Percentiles rank a stretch among this genome's conserved stretches.
phyloP scores from a whole-genome alignment of 1,284 basidiomycete species.

The Sutorius eximius region DNA sequence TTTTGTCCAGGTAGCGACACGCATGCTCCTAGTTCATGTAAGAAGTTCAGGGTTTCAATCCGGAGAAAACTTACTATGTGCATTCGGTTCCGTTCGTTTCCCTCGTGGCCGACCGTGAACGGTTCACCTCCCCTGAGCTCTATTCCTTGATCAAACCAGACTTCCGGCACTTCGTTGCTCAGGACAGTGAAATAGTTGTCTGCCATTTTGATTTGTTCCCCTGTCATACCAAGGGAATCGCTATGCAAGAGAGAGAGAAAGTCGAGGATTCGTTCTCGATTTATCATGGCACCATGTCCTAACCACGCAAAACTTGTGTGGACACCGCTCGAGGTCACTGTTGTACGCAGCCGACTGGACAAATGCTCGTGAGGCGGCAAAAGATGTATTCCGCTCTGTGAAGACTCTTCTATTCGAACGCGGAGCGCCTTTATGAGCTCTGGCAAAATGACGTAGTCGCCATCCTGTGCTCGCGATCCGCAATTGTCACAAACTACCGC shows the following conservation, averaged over 20 bases:
- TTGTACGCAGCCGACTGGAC: slow-evolving; percentile 46
- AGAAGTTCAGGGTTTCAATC: not conserved
- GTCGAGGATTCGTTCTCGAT: slow-evolving; percentile 40
- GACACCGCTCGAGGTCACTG: slow-evolving; percentile 35
- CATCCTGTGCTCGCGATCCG: slow-evolving; percentile 47
- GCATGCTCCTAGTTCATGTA: slow-evolving; percentile 23
- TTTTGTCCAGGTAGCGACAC: slow-evolving; percentile 29
- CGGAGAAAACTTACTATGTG: slow-evolving; percentile 52
- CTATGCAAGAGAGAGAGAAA: slow-evolving; percentile 52
- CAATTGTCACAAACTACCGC: not conserved
- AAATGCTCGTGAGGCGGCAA: slow-evolving; percentile 63
- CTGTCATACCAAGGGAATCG: slow-evolving; percentile 41
- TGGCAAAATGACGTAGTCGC: slow-evolving; percentile 63
- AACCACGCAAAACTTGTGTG: slow-evolving; percentile 67
- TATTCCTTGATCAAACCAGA: slow-evolving; percentile 64
- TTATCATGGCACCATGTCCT: slow-evolving; percentile 60
- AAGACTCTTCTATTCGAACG: slow-evolving; percentile 36
- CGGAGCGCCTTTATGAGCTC: slow-evolving; percentile 54
- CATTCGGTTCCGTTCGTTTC: slow-evolving; percentile 53
- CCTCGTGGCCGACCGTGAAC: slow-evolving; percentile 62
- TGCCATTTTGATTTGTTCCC: slow-evolving; percentile 61
- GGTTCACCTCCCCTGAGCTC: slow-evolving; percentile 58
- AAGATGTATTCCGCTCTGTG: slow-evolving; percentile 45
- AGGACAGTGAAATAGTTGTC: slow-evolving; percentile 70
- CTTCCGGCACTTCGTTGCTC: slow-evolving; percentile 46